Conservation (phyloP, 73 alveolate genomes). For the Stentor coeruleus region DNA sequence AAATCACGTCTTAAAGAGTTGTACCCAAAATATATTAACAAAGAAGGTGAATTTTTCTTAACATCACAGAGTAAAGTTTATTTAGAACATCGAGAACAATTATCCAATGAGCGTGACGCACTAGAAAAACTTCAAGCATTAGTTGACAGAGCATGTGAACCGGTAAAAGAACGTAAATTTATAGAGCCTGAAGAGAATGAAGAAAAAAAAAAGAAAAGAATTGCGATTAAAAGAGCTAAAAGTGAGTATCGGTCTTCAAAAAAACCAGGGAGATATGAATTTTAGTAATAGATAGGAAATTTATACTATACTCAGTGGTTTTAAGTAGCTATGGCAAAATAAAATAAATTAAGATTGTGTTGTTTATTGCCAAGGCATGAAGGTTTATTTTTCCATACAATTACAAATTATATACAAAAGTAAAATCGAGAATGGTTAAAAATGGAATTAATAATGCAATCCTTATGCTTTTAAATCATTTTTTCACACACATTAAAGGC, state of each 20-base stretch:
- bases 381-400: no score
- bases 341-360: no score
- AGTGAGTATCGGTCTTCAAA: neutral
- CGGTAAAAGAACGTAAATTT: constrained; percentile 33
- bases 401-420: no score
- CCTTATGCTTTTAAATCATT: no score
- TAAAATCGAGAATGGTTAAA: no score
- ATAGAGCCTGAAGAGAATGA: neutral
- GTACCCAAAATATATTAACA: constrained; percentile 33
- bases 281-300: no score
- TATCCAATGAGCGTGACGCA: constrained; percentile 42
- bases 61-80: constrained; percentile 33
- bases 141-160: constrained; percentile 34
- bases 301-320: no score
- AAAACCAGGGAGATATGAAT: no score
- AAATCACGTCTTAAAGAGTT: constrained; percentile 31
- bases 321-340: no score
- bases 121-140: constrained; percentile 39
- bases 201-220: neutral
- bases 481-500: no score
- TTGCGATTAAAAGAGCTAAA: neutral
- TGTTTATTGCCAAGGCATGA: no score
- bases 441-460: no score
- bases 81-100: constrained; percentile 31
- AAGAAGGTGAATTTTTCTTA: constrained; percentile 41